Evolutionary conservation across 192 early-diverging fungal genomes (phyloP), one percentile per base, ranked within the genome.

Genomic region (Gigaspora rosea): DNA sequence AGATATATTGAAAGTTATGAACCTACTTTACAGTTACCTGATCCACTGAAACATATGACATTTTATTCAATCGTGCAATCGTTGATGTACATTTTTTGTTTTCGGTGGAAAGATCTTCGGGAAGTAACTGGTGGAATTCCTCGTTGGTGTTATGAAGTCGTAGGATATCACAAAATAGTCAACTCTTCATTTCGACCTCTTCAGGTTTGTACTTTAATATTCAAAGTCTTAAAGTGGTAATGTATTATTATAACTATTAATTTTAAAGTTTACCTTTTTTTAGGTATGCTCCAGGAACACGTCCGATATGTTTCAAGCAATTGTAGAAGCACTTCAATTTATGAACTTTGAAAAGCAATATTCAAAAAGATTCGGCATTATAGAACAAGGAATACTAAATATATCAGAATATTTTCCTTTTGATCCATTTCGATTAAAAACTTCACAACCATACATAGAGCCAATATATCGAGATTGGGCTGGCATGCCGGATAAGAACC

Each of bases 1-100:
- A 75, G 85, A 11, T 94, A 92, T 69, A 79, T 98, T 47, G 92
- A 93, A 46, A 77, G 83, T 56, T 77, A 91, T 74, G 94, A 95
- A 76, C 62, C 71, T 56, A 75, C 63, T 13, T 51, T 85, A 8
- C 57, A 76, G 64, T 54, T 71, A 16, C 78, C 82, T 9, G 91
- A 95, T 59, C 80, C 88, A 10, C 86, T 89, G 57, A 84, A 88
- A 47, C 90, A 94, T 76, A 86, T 88, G 1, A 91, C 94, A 56
- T 96, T 99, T 76, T 99, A 96, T 78, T 86, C 92, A 3, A 87
- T 92, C 11, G 90, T 95, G 4, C 95, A 98, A 73, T 93, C 95
- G 0, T 71, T 94, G n/a, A 81, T 99, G 61, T 99, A 98, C 79
- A 88, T 96, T 13, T 98, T 97, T 75, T 97, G 95, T 83, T 99